Percentiles rank a stretch among this genome's conserved stretches.
Evolutionary conservation across 148 eudicot genomes (phyloP).

Genomic region (Linanthus parryae): DNA sequence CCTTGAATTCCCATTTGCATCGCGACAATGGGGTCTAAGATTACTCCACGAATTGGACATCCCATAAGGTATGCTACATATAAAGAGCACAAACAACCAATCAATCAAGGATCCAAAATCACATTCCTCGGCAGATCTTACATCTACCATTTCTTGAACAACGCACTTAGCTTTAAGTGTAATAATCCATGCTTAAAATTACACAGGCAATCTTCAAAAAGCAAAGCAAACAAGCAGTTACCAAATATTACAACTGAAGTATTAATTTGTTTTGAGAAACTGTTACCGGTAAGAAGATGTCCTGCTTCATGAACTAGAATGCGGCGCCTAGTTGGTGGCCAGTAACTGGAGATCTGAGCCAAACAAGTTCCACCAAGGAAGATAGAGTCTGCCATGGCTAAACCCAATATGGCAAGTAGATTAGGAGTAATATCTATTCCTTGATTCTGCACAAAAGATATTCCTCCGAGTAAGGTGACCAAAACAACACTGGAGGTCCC

Average conservation of each 20-base stretch:
- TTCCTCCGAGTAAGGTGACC: constrained; percentile 57
- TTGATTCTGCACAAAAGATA: constrained; percentile 59
- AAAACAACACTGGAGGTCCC: constrained; percentile 61
- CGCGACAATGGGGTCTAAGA: constrained; percentile 87
- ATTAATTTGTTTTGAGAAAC: background rate
- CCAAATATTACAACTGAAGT: too few relatives aligned
- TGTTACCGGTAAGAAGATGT: constrained; percentile 78
- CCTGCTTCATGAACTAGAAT: constrained; percentile 99
- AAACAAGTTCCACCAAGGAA: constrained; percentile 87
- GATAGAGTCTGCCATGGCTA: constrained; percentile 62
- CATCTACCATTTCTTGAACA: too few relatives aligned
- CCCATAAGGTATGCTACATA: constrained; percentile 98
- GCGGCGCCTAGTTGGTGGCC: constrained; percentile 94
- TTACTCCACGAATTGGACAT: constrained; percentile 93
- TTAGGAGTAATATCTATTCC: constrained; percentile 92
- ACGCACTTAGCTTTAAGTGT: too few relatives aligned
- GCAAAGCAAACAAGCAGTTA: too few relatives aligned
- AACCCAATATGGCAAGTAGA: constrained; percentile 61
- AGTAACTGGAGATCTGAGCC: constrained; percentile 86
- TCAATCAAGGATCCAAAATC: background rate
- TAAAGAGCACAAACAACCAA: constrained; percentile 7
- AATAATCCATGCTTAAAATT: too few relatives aligned
- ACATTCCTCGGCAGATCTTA: background rate
- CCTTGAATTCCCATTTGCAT: constrained; percentile 99
- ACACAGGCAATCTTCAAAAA: too few relatives aligned